These are phyloP conservation scores for Candida odintsovae DNA, from an alignment of 805 yeast genomes.

Conservation along the genomic window DNA sequence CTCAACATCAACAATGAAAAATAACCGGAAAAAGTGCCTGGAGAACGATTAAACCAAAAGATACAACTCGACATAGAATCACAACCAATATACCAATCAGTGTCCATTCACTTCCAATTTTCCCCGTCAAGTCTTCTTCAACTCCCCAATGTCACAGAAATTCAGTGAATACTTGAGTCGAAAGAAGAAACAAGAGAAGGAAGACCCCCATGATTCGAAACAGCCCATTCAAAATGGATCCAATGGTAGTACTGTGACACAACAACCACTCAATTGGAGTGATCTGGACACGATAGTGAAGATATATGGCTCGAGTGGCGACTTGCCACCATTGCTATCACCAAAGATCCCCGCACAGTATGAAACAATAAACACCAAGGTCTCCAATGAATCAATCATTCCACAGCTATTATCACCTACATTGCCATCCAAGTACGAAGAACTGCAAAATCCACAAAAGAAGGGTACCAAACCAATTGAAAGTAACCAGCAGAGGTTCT, in stretches of 20 bases:
- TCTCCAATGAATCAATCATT: neutral
- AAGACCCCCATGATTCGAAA: neutral
- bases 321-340: constrained; percentile 10
- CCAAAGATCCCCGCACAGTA: constrained; percentile 10
- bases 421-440: constrained; percentile 9
- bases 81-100: too few relatives aligned
- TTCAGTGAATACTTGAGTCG: constrained; percentile 7
- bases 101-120: neutral
- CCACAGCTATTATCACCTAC: constrained; percentile 17
- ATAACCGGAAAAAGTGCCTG: neutral
- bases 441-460: constrained; percentile 4
- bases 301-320: neutral
- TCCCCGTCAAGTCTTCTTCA: too few relatives aligned
- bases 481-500: neutral
- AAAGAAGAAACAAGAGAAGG: constrained; percentile 1
- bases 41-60: neutral
- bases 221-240: neutral
- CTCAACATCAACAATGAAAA: too few relatives aligned
- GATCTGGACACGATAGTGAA: constrained; percentile 1
- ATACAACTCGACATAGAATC: too few relatives aligned
- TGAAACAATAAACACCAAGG: neutral
- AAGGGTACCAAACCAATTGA: neutral
- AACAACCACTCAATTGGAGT: neutral
- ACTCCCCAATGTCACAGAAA: constrained; percentile 2
- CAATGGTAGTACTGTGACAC: neutral